A percentile compares a stretch with the other conserved stretches of the same genome.
Evolutionary conservation across 345 rosid genomes (phyloP).

Genomic region (Carallia brachiata): DNA sequence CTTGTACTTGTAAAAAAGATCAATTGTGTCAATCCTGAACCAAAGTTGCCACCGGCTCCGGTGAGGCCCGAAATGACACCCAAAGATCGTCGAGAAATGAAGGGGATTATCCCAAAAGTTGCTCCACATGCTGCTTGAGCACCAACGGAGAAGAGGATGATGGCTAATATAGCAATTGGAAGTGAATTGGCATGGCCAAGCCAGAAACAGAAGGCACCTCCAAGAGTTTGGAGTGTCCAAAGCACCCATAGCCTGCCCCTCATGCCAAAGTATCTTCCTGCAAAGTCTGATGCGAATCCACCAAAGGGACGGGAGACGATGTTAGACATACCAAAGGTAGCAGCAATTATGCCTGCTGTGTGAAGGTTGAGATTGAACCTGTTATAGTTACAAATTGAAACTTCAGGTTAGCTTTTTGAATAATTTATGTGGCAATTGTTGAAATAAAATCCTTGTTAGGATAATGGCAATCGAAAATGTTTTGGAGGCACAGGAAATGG

Average conservation of each 20-base stretch:
- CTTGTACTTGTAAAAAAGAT: slow-evolving; percentile 55
- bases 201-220: slow-evolving; percentile 74
- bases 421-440: neutral
- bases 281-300: slow-evolving; percentile 59
- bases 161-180: slow-evolving; percentile 59
- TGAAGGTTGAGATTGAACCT: slow-evolving; percentile 72
- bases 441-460: neutral
- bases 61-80: slow-evolving; percentile 78
- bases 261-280: slow-evolving; percentile 65
- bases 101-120: slow-evolving; percentile 70
- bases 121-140: slow-evolving; percentile 92
- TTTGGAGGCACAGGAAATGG: too few relatives aligned
- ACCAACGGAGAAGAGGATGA: slow-evolving; percentile 75
- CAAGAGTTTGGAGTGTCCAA: slow-evolving; percentile 72
- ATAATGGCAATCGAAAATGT: too few relatives aligned
- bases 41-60: slow-evolving; percentile 77
- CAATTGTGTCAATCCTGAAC: slow-evolving; percentile 72
- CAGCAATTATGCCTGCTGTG: slow-evolving; percentile 73
- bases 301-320: slow-evolving; percentile 78
- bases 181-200: slow-evolving; percentile 65
- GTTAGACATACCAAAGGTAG: slow-evolving; percentile 84
- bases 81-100: slow-evolving; percentile 66
- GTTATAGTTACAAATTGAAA: slow-evolving; percentile 4
- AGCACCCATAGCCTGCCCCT: slow-evolving; percentile 77
- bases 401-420: neutral